Evolutionary conservation across 1,284 basidiomycete species (phyloP).

Genomic region (Cutaneotrichosporon daszewskae): DNA sequence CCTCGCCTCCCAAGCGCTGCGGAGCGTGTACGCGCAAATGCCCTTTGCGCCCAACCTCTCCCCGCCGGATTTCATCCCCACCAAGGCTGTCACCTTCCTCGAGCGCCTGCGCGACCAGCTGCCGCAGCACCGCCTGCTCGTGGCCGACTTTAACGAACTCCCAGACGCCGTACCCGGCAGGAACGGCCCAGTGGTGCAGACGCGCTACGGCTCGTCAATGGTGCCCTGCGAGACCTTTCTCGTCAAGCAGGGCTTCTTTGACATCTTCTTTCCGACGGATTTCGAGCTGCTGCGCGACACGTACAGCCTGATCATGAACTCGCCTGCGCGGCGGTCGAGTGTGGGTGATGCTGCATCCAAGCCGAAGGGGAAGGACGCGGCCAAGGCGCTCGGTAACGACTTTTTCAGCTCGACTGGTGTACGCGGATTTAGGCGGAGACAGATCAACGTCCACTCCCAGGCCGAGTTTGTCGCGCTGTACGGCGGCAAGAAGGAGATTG

Average conservation of each 20-base stretch:
- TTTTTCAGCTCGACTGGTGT: constrained; percentile 34
- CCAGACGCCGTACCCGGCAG: constrained; percentile 79
- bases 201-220: constrained; percentile 73
- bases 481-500: constrained; percentile 30
- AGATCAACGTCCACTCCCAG: constrained; percentile 41
- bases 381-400: constrained; percentile 8
- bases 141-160: constrained; percentile 85
- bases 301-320: constrained; percentile 70
- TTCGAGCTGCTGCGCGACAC: constrained; percentile 79
- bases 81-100: constrained; percentile 79
- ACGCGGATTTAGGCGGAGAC: constrained; percentile 33
- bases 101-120: constrained; percentile 77
- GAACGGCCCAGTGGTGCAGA: constrained; percentile 95
- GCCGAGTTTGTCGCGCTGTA: constrained; percentile 39
- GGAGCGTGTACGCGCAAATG: constrained; percentile 61
- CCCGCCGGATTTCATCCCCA: constrained; percentile 85
- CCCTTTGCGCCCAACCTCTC: constrained; percentile 92
- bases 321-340: constrained; percentile 22
- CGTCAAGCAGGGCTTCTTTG: constrained; percentile 93
- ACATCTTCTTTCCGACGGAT: constrained; percentile 97
- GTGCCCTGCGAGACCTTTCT: constrained; percentile 85
- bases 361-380: constrained; percentile 5
- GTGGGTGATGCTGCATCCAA: no score
- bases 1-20: constrained; percentile 48
- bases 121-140: constrained; percentile 82